Conservation (phyloP, 2,329 filamentous ascomycete species). For the Trichoderma sp. region DNA sequence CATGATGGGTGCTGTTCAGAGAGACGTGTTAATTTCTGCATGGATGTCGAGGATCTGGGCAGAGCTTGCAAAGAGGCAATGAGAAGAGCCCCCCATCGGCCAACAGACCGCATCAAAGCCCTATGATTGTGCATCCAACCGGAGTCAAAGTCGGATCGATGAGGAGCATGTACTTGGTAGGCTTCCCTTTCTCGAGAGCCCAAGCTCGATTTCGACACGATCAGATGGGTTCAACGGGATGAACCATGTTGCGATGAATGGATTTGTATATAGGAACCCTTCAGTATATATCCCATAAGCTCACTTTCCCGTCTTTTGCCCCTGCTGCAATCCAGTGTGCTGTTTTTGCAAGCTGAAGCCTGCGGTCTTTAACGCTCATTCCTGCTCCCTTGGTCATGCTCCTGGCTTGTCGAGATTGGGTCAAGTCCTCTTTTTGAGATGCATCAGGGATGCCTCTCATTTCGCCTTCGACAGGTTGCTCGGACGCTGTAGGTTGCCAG, state of each 20-base stretch:
- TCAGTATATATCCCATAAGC: conserved; percentile 91
- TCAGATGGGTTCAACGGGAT: background rate
- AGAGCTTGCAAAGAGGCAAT: conserved; percentile 33
- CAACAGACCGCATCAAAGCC: background rate
- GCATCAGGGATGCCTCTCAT: background rate
- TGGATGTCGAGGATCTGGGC: conserved; percentile 44
- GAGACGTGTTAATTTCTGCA: conserved; percentile 42
- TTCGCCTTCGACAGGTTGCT: background rate
- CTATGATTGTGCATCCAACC: background rate
- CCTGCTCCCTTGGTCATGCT: background rate
- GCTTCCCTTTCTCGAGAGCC: background rate
- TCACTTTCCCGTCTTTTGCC: conserved; percentile 93
- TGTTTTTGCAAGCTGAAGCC: conserved; percentile 64
- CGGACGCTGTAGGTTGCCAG: background rate
- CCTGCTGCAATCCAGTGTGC: conserved; percentile 90
- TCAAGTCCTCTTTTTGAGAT: too few relatives aligned
- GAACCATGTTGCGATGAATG: background rate
- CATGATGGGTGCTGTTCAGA: conserved; percentile 36
- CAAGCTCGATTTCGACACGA: background rate
- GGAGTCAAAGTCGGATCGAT: background rate
- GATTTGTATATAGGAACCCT: conserved; percentile 12
- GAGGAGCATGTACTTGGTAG: background rate
- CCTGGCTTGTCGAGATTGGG: background rate
- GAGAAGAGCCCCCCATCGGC: background rate
- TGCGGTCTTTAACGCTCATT: conserved; percentile 60